These are phyloP conservation scores for Chiua sp. DNA, from an alignment of 1,284 basidiomycete species.

Conservation along the genomic window DNA sequence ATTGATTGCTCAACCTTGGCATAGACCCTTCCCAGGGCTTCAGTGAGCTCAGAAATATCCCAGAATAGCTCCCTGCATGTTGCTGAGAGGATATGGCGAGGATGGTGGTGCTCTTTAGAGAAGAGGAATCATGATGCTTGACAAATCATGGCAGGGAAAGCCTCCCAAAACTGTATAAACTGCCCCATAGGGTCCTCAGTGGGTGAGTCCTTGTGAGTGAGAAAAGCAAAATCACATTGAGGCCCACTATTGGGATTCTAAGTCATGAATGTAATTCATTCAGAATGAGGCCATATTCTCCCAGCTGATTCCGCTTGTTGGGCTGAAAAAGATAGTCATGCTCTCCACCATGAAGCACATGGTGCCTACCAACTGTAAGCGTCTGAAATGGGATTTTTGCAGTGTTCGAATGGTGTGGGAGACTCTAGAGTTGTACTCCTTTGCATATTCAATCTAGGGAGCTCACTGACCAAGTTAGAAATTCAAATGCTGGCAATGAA, in stretches of 20 bases:
- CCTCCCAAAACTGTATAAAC: not conserved
- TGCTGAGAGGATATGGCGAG: no score
- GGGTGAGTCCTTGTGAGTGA: not conserved
- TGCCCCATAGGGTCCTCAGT: no score
- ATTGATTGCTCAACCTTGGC: no score
- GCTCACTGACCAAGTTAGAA: not conserved
- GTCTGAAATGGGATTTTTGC: no score
- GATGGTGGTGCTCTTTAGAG: no score
- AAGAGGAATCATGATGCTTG: no score
- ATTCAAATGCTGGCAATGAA: not conserved
- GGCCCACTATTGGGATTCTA: constrained; percentile 16
- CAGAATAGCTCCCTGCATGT: no score
- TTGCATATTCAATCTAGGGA: constrained; percentile 5
- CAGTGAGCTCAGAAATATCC: no score
- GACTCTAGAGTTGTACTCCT: no score
- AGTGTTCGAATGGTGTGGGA: not conserved
- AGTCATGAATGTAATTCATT: constrained; percentile 15
- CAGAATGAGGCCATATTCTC: not conserved
- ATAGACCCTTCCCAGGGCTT: no score
- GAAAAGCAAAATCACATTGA: constrained; percentile 6
- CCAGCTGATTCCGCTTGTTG: no score
- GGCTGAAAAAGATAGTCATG: not conserved
- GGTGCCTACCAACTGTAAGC: constrained; percentile 12
- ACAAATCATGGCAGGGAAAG: no score
- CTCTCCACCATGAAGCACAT: constrained; percentile 15